Base-by-base conservation (phyloP, 352 stramenopile genomes). In the Pythium utonaiense region DNA sequence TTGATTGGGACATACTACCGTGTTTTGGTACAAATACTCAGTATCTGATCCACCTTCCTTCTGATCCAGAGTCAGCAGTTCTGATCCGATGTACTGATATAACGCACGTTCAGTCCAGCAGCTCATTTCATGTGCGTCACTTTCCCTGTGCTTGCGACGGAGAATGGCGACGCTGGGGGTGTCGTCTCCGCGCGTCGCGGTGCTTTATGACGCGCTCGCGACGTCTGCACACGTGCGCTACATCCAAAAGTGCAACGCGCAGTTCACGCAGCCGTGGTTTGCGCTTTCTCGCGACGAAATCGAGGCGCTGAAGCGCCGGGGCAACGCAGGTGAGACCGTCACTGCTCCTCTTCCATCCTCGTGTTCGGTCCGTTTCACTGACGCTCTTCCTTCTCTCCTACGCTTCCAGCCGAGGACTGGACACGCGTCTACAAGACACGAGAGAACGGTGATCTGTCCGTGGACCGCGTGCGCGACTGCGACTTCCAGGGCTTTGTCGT, bases 401-500 rank as follows among this genome's bases (percentile, higher is more conserved):
- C 9, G 28, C 28, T 33, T 33, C 28, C 38, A 91, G 82, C 82
- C 31, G 69, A 86, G n/a, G 57, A 85, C 66, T 95, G 85, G 85
- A 24, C 42, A 0, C 51, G 64, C 3, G 79, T 95, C 28, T 53
- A 67, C 57, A 90, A 89, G 60, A 80, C 60, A 16, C 27, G 53
- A 2, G 40, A 42, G 27, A n/a, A 68, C 12, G 30, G 30, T 19
- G 31, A 33, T 5, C 41, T 90, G 6, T 52, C 70, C 28, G 67
- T 70, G 17, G 60, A 59, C 19, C 76, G 68, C 36, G 71, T 95
- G 22, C 84, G 73, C n/a, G 70, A 81, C 60, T 92, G 80, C 44
- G 62, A 70, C 9, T 93, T 95, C 69, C 75, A 88, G 40, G 83
- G 80, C 3, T 41, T 61, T 33, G 81, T 95, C 13, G 73, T 75